Conservation (phyloP, 805 yeast genomes). For the Pichia californica region DNA sequence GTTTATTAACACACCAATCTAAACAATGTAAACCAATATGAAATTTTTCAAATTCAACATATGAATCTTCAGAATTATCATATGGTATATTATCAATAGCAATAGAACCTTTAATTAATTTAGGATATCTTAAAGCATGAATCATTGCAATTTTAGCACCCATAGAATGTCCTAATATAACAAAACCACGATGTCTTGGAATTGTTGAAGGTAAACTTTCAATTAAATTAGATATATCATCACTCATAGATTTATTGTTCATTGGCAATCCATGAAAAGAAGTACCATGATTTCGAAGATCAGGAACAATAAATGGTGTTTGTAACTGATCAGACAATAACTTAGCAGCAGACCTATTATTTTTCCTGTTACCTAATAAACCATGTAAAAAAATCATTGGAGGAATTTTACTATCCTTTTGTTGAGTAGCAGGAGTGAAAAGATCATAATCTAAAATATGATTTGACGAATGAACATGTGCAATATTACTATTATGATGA, state of each 20-base stretch:
- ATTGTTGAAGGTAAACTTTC: constrained; percentile 12
- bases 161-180: constrained; percentile 73
- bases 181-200: constrained; percentile 33
- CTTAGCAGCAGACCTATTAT: constrained; percentile 71
- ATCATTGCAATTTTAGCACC: constrained; percentile 95
- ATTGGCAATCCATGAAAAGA: constrained; percentile 70
- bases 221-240: constrained; percentile 66
- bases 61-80: constrained; percentile 37
- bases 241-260: constrained; percentile 70
- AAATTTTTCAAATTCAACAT: constrained; percentile 27
- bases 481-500: not conserved
- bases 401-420: constrained; percentile 20
- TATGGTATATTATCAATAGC: constrained; percentile 81
- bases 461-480: not conserved
- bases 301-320: constrained; percentile 61
- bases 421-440: constrained; percentile 6
- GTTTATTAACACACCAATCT: constrained; percentile 7
- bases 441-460: constrained; percentile 9
- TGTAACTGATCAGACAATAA: constrained; percentile 37
- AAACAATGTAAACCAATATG: constrained; percentile 19
- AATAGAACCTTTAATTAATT: constrained; percentile 50
- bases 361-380: constrained; percentile 71
- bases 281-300: constrained; percentile 84
- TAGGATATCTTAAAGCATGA: constrained; percentile 60
- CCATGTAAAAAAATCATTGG: constrained; percentile 86